These are phyloP conservation scores for Salmacisia buchloeana DNA, from an alignment of 1,284 basidiomycete species.

Conservation along the genomic window DNA sequence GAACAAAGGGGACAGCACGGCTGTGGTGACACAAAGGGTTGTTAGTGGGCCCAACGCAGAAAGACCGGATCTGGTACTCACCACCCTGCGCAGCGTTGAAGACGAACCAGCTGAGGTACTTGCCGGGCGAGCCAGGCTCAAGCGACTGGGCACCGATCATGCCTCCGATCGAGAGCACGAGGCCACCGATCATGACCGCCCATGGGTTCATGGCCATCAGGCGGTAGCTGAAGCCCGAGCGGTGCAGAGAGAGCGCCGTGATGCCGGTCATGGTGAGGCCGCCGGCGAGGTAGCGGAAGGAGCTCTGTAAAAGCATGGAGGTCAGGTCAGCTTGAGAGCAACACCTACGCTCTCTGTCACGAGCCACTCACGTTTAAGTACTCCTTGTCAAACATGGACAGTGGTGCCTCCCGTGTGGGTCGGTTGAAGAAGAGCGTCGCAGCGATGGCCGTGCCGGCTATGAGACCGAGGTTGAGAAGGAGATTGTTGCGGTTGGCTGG, in stretches of 20 bases:
- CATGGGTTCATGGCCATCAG: slow-evolving; percentile 80
- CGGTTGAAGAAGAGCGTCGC: slow-evolving; percentile 45
- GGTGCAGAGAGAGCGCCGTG: slow-evolving; percentile 72
- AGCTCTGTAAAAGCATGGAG: not conserved
- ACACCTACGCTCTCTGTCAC: not conserved
- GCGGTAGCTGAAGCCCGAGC: slow-evolving; percentile 66
- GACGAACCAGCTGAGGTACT: slow-evolving; percentile 53
- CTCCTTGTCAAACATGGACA: slow-evolving; percentile 27
- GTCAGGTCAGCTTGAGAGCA: not conserved
- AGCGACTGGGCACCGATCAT: slow-evolving; percentile 51
- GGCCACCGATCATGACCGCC: slow-evolving; percentile 73
- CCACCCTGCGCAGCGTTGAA: slow-evolving; percentile 77
- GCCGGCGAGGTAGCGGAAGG: slow-evolving; percentile 77
- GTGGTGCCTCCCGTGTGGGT: slow-evolving; percentile 35
- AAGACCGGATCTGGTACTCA: not conserved
- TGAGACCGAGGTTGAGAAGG: slow-evolving; percentile 40
- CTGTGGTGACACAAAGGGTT: slow-evolving; percentile 33
- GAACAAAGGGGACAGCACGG: slow-evolving; percentile 63
- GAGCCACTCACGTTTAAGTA: slow-evolving; percentile 65
- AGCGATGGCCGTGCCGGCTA: slow-evolving; percentile 43
- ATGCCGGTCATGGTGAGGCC: slow-evolving; percentile 71
- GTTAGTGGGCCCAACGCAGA: not conserved
- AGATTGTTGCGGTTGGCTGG: not conserved
- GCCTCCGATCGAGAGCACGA: slow-evolving; percentile 56
- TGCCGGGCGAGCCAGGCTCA: slow-evolving; percentile 48